phyloP scores from a whole-genome alignment of 192 early-diverging fungal genomes.

The Linnemannia schmuckeri region DNA sequence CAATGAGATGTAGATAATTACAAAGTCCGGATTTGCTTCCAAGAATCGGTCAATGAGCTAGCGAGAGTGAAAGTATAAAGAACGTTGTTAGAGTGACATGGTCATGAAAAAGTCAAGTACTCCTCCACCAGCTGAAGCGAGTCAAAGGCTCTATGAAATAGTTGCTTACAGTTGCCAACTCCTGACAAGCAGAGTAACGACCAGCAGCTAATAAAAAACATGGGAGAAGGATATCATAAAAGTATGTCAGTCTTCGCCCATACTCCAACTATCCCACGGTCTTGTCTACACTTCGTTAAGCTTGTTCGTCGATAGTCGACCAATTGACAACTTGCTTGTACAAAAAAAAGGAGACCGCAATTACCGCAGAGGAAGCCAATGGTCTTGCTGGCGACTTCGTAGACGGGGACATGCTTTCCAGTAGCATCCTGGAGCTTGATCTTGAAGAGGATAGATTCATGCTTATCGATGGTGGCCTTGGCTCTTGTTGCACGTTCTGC shows the following conservation, averaged over 20 bases:
- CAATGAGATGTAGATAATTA: conserved; percentile 34
- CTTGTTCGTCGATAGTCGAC: neutral
- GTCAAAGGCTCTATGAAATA: no score
- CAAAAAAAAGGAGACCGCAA: neutral
- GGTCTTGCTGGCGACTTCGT: conserved; percentile 47
- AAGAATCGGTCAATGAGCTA: conserved; percentile 43
- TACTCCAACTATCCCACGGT: neutral
- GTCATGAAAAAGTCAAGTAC: neutral
- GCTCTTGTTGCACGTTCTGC: conserved; percentile 1
- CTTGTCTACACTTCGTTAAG: neutral
- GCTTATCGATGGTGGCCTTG: conserved; percentile 44
- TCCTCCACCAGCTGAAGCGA: neutral
- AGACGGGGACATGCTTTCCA: conserved; percentile 44
- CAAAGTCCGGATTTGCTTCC: conserved; percentile 36
- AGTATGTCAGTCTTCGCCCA: neutral
- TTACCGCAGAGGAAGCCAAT: conserved; percentile 52
- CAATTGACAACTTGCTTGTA: neutral
- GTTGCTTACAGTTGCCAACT: conserved; percentile 24
- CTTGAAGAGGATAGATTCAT: conserved; percentile 42
- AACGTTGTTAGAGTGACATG: neutral
- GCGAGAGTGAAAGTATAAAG: neutral
- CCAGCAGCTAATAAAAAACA: conserved; percentile 14
- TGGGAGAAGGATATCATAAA: neutral
- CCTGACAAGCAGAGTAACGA: conserved; percentile 44
- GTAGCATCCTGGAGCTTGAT: conserved; percentile 49